A percentile compares a stretch with the other conserved stretches of the same genome.
These are phyloP conservation scores for Entomortierella lignicola DNA, from an alignment of 192 early-diverging fungal species.

Conservation along the genomic window DNA sequence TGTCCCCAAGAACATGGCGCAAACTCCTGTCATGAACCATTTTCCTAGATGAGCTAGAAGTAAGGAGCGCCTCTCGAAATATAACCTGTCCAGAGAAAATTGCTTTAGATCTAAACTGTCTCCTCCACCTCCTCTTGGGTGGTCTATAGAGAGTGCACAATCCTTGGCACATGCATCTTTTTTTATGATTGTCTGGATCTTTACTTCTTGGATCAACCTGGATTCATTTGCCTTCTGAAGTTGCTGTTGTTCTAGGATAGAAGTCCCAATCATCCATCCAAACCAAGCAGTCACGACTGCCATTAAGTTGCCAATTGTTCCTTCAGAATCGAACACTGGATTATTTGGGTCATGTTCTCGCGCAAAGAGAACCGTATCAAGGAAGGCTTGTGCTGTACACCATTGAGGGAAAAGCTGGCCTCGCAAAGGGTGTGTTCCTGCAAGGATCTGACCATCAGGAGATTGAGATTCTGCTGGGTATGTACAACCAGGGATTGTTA, in stretches of 20 bases:
- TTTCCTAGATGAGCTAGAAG: slow-evolving; percentile 20
- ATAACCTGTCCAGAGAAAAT: neutral
- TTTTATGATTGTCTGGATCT: neutral
- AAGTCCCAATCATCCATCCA: slow-evolving; percentile 56
- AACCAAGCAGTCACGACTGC: slow-evolving; percentile 57
- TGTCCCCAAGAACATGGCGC: slow-evolving; percentile 14
- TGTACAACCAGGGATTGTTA: slow-evolving; percentile 2
- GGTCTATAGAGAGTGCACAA: no score
- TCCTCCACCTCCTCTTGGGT: no score
- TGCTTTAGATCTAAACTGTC: no score
- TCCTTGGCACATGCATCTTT: neutral
- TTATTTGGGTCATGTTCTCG: slow-evolving; percentile 39
- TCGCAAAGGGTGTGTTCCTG: neutral
- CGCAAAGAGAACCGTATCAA: slow-evolving; percentile 55
- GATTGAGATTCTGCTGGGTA: neutral
- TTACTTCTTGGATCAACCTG: neutral
- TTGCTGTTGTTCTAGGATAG: slow-evolving; percentile 24
- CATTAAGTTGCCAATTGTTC: slow-evolving; percentile 58
- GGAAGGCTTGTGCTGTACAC: slow-evolving; percentile 59
- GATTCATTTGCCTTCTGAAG: neutral
- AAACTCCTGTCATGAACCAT: slow-evolving; percentile 28
- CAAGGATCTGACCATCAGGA: neutral
- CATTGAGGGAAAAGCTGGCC: slow-evolving; percentile 41
- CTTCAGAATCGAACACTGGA: slow-evolving; percentile 61
- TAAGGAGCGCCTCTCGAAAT: neutral